These are phyloP conservation scores for Incumbomyces lentus DNA, from an alignment of 2,329 filamentous ascomycete species.

Conservation along the genomic window DNA sequence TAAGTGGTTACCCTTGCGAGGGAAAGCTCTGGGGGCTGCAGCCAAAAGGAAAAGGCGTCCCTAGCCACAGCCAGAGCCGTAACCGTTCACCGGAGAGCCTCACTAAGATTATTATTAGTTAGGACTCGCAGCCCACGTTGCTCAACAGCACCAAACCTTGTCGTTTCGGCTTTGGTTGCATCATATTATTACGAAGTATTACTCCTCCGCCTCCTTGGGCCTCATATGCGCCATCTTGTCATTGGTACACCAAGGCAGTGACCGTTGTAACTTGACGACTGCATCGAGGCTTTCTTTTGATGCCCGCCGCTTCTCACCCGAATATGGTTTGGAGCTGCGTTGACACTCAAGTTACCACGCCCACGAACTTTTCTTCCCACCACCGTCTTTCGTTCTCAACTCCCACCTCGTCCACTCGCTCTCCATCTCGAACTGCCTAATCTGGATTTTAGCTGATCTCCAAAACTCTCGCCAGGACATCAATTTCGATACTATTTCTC, in stretches of 20 bases:
- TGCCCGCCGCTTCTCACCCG: neutral
- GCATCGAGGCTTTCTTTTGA: neutral
- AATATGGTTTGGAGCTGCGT: slow-evolving; percentile 1
- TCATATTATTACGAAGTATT: no score
- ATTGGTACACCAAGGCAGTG: slow-evolving; percentile 2
- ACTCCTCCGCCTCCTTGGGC: no score
- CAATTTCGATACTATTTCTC: no score
- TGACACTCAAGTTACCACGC: neutral
- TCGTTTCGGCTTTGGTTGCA: neutral
- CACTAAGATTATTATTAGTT: no score
- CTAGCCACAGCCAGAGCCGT: no score
- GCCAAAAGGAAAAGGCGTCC: no score
- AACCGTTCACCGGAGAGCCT: no score
- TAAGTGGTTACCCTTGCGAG: no score
- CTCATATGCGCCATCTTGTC: slow-evolving; percentile 6
- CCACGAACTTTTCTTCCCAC: neutral
- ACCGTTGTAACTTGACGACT: no score
- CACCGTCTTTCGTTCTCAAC: slow-evolving; percentile 4
- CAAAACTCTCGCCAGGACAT: neutral
- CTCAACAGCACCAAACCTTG: neutral
- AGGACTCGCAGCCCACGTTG: neutral
- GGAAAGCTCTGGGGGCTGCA: no score
- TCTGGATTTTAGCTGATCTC: neutral
- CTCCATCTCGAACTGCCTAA: no score
- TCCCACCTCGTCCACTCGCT: neutral